Base-by-base conservation (phyloP, 2,329 filamentous ascomycete genomes). In the Xylaria sp. region DNA sequence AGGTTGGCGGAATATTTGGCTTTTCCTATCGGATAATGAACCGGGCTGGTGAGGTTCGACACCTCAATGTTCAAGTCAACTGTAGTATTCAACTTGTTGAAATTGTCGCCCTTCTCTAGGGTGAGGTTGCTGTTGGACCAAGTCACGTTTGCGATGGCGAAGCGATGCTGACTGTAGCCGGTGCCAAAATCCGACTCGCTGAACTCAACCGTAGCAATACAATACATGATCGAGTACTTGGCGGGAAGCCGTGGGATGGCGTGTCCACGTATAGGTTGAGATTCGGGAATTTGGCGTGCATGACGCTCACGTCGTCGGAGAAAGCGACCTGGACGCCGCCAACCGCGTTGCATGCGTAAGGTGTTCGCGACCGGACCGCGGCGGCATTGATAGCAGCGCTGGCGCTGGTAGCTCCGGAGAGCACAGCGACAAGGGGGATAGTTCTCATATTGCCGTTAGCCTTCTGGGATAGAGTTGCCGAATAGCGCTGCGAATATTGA, bases 11-110 rank as follows among this genome's bases (percentile, higher is more conserved):
- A 46, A 57, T 59, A 60, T 3, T 5, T 17, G 28, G 64, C 64
- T 40, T 64, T 66, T 7, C 57, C 61, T 12, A 66, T 61, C 4
- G 61, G 60, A 40, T 64, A 64, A 25, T 59, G 61, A 6, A 61
- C 50, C 3, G 61, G 64, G 17, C 60, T 63, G 19, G 64, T 64
- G n/a, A 31, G 5, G 17, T 66, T 60, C 7, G 47, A 50, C 23
- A 64, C 57, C 37, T 64, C 57, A 9, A 64, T 40, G 8, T 59
- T 57, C 7, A 66, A 17, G 14, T 64, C 64, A 11, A 66, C 33
- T 21, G 59, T 57, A 8, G 25, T 53, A 2, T 31, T 56, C n/a
- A 66, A 14, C n/a, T 2, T 35, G 1, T 61, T 55, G 40, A 64
- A 59, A 17, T 66, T 59, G 25, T 60, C 61, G 17, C 64, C 64